Conservation (phyloP, 768 basidiomycete genomes). For the Lactifluus pinguis region DNA sequence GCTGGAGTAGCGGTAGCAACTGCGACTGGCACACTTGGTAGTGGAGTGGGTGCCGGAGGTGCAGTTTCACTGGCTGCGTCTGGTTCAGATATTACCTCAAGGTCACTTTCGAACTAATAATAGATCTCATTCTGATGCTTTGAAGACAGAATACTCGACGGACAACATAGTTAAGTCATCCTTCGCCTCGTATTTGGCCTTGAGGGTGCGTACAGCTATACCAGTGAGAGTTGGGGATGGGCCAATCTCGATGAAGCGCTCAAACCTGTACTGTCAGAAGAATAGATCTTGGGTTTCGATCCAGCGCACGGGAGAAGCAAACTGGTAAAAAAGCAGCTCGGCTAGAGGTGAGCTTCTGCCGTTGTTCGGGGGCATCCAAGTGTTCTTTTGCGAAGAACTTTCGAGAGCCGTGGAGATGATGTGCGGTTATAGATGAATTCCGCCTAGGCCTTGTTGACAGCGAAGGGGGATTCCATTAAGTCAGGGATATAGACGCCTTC, state of each 20-base stretch:
- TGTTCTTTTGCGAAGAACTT: constrained; percentile 39
- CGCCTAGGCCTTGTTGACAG: too few relatives aligned
- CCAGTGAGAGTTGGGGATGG: too few relatives aligned
- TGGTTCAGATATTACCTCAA: too few relatives aligned
- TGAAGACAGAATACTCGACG: too few relatives aligned
- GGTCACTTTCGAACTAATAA: too few relatives aligned
- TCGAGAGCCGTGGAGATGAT: constrained; percentile 82
- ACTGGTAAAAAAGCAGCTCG: constrained; percentile 95
- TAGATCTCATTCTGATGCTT: too few relatives aligned
- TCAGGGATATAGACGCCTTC: constrained; percentile 23
- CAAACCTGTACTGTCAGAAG: constrained; percentile 39
- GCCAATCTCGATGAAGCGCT: too few relatives aligned
- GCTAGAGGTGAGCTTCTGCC: constrained; percentile 94
- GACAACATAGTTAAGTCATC: too few relatives aligned
- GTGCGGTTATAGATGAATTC: constrained; percentile 78
- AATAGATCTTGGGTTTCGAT: constrained; percentile 97
- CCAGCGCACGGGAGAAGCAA: constrained; percentile 98
- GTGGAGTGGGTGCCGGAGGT: constrained; percentile 26
- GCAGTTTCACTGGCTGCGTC: constrained; percentile 15
- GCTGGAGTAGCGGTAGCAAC: constrained; percentile 34
- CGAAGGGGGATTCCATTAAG: too few relatives aligned
- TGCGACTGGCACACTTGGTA: constrained; percentile 5
- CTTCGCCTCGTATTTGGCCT: too few relatives aligned
- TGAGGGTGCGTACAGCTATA: too few relatives aligned
- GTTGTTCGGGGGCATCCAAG: constrained; percentile 74